Percentiles rank a stretch among this genome's conserved stretches.
Evolutionary conservation across 1,139 yeast genomes (phyloP).

Genomic region (Yamadazyma triangularis): DNA sequence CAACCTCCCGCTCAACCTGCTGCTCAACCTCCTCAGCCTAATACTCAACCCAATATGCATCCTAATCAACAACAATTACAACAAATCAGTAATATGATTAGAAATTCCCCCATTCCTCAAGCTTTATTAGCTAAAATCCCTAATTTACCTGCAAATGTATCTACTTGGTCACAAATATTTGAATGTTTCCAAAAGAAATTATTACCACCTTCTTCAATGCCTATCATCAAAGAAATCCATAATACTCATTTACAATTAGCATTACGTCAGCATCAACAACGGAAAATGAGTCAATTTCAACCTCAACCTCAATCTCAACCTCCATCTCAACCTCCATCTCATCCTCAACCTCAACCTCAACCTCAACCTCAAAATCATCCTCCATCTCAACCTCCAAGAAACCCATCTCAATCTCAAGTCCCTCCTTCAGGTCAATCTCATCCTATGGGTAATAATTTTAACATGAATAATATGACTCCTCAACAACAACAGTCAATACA

Average conservation of each 20-base stretch:
- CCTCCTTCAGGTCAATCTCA: too few species aligned
- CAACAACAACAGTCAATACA: conserved; percentile 12
- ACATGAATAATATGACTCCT: conserved; percentile 29
- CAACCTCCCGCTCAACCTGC: too few species aligned
- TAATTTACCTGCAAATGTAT: conserved; percentile 73
- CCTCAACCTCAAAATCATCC: conserved; percentile 5
- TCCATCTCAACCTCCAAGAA: conserved; percentile 5
- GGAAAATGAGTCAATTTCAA: conserved; percentile 14
- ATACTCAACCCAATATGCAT: conserved; percentile 2
- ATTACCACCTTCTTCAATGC: conserved; percentile 51
- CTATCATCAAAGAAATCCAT: conserved; percentile 57
- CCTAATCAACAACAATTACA: conserved; percentile 26
- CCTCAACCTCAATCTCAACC: conserved; percentile 15
- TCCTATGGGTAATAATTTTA: too few species aligned
- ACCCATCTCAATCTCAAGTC: conserved; percentile 34
- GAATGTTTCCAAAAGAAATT: conserved; percentile 60
- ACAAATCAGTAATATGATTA: conserved; percentile 33
- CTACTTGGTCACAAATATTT: conserved; percentile 80
- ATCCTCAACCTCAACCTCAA: conserved; percentile 13
- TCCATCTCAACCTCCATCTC: conserved; percentile 13
- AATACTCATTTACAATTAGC: conserved; percentile 45
- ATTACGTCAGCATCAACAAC: conserved; percentile 33
- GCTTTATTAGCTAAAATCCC: conserved; percentile 68
- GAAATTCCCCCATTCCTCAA: conserved; percentile 70
- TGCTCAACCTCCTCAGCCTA: conserved; percentile 4